Evolutionary conservation across 2,329 filamentous ascomycete genomes (phyloP).

Genomic region (Aspergillus aculeatus): DNA sequence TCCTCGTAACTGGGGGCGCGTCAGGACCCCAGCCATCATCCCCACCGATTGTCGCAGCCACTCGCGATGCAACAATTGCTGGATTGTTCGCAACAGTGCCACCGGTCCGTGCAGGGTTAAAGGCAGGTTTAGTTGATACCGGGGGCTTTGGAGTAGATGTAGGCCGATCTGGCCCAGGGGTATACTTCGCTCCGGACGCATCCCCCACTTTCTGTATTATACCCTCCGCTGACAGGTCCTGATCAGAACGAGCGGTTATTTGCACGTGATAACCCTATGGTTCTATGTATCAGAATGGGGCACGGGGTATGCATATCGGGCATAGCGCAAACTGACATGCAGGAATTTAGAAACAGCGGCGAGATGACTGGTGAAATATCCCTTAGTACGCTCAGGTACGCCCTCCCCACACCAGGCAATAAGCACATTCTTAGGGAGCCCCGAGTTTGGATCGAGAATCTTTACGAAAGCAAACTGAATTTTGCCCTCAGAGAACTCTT

Average conservation of each 20-base stretch:
- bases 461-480: conserved; percentile 97
- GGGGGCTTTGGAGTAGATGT: conserved; percentile 61
- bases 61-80: conserved; percentile 50
- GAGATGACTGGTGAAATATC: conserved; percentile 95
- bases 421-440: conserved; percentile 85
- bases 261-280: conserved; percentile 87
- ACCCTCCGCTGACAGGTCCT: conserved; percentile 79
- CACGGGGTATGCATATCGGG: background rate
- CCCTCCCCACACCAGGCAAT: conserved; percentile 97
- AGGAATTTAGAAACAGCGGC: conserved; percentile 86
- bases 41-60: conserved; percentile 59
- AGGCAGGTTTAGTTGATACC: conserved; percentile 84
- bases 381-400: conserved; percentile 96
- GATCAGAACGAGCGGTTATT: conserved; percentile 88
- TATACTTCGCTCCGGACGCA: conserved; percentile 93
- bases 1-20: conserved; percentile 84
- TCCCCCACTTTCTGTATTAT: conserved; percentile 94
- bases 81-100: conserved; percentile 66
- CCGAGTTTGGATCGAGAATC: conserved; percentile 90
- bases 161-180: conserved; percentile 60
- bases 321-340: conserved; percentile 56
- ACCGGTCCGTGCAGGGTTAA: conserved; percentile 69
- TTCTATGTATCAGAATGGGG: conserved; percentile 5
- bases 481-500: conserved; percentile 94
- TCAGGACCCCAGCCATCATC: conserved; percentile 93